Evolutionary conservation across 2,329 filamentous ascomycete species (phyloP), one percentile per base, ranked within the genome.

Genomic region (Aureobasidium vineae): DNA sequence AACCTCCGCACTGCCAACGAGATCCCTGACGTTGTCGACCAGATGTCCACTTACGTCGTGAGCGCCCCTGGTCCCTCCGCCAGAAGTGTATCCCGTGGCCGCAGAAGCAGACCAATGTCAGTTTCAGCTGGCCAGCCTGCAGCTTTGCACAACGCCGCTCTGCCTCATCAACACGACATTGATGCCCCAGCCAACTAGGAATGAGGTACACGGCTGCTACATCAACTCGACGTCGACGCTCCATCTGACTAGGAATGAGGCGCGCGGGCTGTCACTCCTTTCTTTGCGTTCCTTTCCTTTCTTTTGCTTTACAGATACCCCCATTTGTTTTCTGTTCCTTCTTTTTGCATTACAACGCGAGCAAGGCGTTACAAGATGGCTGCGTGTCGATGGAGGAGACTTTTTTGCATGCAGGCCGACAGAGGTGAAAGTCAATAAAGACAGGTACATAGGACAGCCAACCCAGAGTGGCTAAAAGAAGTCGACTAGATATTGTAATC

Each of bases 11-110:
- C 45, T 50, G 59, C 23, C 31, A 53, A 41, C 16, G 50, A 43
- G 19, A 53, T 43, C 13, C 36, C 52, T 21, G 53, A 59, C 26
- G 50, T 59, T 21, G 50, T 52, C 19, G 38, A 23, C 3, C 53
- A 64, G 23, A 23, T 59, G 26, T 36, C 45, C 3, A 23, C 45
- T 33, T 57, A 49, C 8, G 45, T 21, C 11, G 40, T 43, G 13
- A 19, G 5, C 15, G 36, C 23, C 10, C 5, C 54, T 43, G 53
- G 38, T n/a, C 23, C 56, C 3, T 5, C 36, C 2, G 19, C 57
- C 5, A 49, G 59, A 40, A 52, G 45, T 31, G 59, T 63, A n/a
- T 63, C 59, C 5, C 59, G 45, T 36, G 59, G 59, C n/a, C 59
- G 59, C 33, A 33, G 41, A 33, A 36, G 57, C 28, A 49, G 54